Base-by-base conservation (phyloP, 208 protist genomes). In the Leishmania arabica region DNA sequence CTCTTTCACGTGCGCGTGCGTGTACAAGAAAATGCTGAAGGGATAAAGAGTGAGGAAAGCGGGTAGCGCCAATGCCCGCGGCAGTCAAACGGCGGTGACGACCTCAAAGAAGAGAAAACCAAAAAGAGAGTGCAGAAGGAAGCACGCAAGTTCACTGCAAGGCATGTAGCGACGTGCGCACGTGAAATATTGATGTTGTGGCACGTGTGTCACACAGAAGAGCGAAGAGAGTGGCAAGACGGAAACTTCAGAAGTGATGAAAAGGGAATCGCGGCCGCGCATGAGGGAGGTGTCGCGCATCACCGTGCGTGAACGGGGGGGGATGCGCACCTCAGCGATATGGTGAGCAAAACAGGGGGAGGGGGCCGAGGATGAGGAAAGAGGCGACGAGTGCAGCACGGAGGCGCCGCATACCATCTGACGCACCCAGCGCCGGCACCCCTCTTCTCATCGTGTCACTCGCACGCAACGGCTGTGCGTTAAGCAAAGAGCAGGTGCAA, bases 1-100 rank as follows among this genome's bases (percentile, higher is more conserved):
- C 78, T 27, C 54, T 64, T 40, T 62, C 69, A 47, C 60, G 56
- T 79, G 58, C 79, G 77, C 80, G 72, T 79, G 21, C 40, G 37
- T 71, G 37, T 47, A 11, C 19, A 17, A n/a, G 27, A 37, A 81
- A 45, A 37, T 73, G 9, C 69, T 51, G 45, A 73, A 27, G 21
- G 45, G 45, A 34, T 45, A 54, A 4, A 73, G 69, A 73, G 40
- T 37, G 31, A 19, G 31, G 34, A 47, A 73, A 73, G 45, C 3
- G 24, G 40, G 45, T 73, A 73, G 69, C 37, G 15, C 69, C 37
- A 21, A 73, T 73, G 27, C 47, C 27, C 42, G 24, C 21, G n/a
- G 47, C 69, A 73, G 69, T 51, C 40, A 21, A 49, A 51, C 34
- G 31, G 40, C 40, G 3, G 40, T 54, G 19, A 73, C 54, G 24